Evolutionary conservation across 2,329 filamentous ascomycete genomes (phyloP), one percentile per base, ranked within the genome.

Genomic region (Leptosphaerulina australis): DNA sequence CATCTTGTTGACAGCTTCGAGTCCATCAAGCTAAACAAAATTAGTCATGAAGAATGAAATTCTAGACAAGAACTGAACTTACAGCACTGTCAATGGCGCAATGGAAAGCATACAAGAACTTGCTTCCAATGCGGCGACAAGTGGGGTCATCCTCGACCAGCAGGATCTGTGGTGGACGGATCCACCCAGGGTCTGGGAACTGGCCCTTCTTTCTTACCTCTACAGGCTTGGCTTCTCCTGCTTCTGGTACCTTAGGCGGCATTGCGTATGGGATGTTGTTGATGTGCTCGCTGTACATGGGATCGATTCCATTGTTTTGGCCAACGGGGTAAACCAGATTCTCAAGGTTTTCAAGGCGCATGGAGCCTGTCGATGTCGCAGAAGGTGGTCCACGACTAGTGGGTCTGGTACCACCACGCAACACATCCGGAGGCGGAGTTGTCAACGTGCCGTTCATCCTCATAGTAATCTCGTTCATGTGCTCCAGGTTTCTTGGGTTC

Each of bases 221-320:
- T 33, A 75, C 76, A 17, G 76, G 71, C 44, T 77, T 73, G 52
- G 77, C 58, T 52, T 83, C 78, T 36, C 73, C 59, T 11, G 76
- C 59, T 39, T 85, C 82, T 12, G 77, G 63, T 5, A 81, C 79
- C 60, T 88, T 90, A 2, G 88, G 80, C 12, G 83, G 90, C 74
- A 90, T 79, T 7, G 87, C 81, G 68, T 96, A 97, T 0, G 92
- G 91, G 47, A 97, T 95, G 69, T 96, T 96, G 76, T 93, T 86
- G 67, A 97, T 91, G 67, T 97, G 91, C 63, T 97, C 92, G 62
- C 90, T 88, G 68, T 93, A 92, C 81, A 96, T 94, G 1, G 93
- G 92, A 68, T 97, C 92, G 59, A 97, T 97, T 44, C 92, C 92
- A 59, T 95, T 90, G 0, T 88, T 94, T 58, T 91, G 86, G 14